Evolutionary conservation across 2,329 filamentous ascomycete genomes (phyloP).

Genomic region (Fusarium praegraminearum): DNA sequence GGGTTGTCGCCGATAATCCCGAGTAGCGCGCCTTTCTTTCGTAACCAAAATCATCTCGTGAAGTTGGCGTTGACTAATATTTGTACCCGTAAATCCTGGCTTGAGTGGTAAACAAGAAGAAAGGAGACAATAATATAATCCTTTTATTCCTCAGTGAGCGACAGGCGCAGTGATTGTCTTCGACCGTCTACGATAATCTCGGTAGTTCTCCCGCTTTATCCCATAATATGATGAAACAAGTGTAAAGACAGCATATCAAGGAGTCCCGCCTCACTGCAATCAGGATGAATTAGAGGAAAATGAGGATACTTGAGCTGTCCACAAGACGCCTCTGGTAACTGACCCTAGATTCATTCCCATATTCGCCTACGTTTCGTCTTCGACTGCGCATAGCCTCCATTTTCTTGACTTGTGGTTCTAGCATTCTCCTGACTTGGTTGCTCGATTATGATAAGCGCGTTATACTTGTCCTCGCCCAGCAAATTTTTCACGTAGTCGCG

Average conservation of each 20-base stretch:
- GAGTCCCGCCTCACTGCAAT: not conserved
- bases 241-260: not conserved
- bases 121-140: not conserved
- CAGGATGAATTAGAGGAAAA: not conserved
- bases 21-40: too few species aligned
- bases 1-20: not conserved
- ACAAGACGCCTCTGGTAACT: too few species aligned
- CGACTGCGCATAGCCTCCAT: not conserved
- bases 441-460: constrained; percentile 5
- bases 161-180: not conserved
- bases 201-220: not conserved
- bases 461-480: constrained; percentile 14
- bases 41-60: too few species aligned
- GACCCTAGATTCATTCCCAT: not conserved
- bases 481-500: constrained; percentile 6
- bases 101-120: not conserved
- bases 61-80: too few species aligned
- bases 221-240: not conserved
- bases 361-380: not conserved
- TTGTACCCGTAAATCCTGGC: too few species aligned
- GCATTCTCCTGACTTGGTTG: not conserved
- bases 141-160: not conserved
- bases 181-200: not conserved
- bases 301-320: not conserved
- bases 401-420: not conserved